Evolutionary conservation across 2,329 filamentous ascomycete species (phyloP).

Genomic region (Neophaeococcomyces mojaviensis): DNA sequence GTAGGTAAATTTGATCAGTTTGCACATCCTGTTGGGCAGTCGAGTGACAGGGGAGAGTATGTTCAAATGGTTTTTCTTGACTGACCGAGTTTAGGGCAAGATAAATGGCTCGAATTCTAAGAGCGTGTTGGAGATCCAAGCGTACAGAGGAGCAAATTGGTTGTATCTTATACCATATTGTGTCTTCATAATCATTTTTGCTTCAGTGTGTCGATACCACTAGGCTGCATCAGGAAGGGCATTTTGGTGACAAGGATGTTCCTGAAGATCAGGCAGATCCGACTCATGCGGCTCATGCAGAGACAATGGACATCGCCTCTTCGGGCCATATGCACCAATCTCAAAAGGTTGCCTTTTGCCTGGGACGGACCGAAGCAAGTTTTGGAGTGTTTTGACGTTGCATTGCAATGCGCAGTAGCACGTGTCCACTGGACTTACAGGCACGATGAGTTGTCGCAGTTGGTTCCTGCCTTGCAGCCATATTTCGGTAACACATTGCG

Average conservation of each 20-base stretch:
- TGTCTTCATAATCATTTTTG: too few relatives aligned
- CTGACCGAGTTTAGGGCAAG: too few relatives aligned
- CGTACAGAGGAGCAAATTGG: too few relatives aligned
- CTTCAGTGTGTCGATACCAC: too few relatives aligned
- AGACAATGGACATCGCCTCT: neutral
- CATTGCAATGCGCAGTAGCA: neutral
- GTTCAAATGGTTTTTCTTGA: neutral
- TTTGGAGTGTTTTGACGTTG: neutral
- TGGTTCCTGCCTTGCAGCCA: too few relatives aligned
- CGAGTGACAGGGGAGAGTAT: neutral
- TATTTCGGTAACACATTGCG: too few relatives aligned
- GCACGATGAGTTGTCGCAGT: neutral
- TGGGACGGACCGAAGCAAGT: neutral
- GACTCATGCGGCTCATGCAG: neutral
- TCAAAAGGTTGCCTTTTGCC: neutral
- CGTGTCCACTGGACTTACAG: neutral
- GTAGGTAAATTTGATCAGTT: conserved; percentile 2
- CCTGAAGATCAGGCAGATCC: neutral
- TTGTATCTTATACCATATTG: too few relatives aligned
- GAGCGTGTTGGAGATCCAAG: too few relatives aligned
- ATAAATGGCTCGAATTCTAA: too few relatives aligned
- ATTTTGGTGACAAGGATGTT: neutral
- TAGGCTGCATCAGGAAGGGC: neutral
- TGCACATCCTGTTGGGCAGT: neutral
- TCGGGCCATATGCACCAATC: neutral